Evolutionary conservation across 2,329 filamentous ascomycete species (phyloP).

Genomic region (Alternaria incomplexa): DNA sequence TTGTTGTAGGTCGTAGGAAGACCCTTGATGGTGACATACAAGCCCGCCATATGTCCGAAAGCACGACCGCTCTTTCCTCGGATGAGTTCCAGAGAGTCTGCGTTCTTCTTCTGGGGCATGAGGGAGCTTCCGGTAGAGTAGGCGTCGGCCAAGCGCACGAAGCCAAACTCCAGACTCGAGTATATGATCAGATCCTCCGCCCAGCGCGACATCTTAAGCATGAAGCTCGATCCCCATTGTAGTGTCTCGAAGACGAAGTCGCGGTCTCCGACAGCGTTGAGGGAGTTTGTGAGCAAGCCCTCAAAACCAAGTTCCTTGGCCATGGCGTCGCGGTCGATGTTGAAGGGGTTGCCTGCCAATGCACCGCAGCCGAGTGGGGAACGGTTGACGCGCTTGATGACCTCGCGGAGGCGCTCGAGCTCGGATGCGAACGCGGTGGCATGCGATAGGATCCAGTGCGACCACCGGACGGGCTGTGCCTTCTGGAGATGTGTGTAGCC

Average conservation of each 20-base stretch:
- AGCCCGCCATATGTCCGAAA: conserved; percentile 81
- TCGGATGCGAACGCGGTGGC: conserved; percentile 74
- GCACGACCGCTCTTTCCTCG: conserved; percentile 78
- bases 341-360: conserved; percentile 81
- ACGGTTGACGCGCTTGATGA: conserved; percentile 75
- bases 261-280: conserved; percentile 76
- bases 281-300: conserved; percentile 75
- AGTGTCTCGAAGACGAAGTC: conserved; percentile 85
- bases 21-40: conserved; percentile 78
- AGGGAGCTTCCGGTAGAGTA: conserved; percentile 78
- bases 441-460: conserved; percentile 80
- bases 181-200: conserved; percentile 88
- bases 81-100: conserved; percentile 74
- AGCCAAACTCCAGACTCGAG: conserved; percentile 76
- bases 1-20: conserved; percentile 88
- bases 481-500: conserved; percentile 89
- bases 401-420: conserved; percentile 76
- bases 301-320: conserved; percentile 82
- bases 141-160: conserved; percentile 76
- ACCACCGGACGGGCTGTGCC: conserved; percentile 80
- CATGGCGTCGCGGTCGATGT: conserved; percentile 79
- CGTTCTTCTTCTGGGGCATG: conserved; percentile 88
- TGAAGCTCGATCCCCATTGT: conserved; percentile 79
- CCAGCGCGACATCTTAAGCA: conserved; percentile 80
- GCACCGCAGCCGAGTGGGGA: conserved; percentile 76